Evolutionary conservation across 305 asterid species (phyloP).

Genomic region (Fraxinus platypoda): DNA sequence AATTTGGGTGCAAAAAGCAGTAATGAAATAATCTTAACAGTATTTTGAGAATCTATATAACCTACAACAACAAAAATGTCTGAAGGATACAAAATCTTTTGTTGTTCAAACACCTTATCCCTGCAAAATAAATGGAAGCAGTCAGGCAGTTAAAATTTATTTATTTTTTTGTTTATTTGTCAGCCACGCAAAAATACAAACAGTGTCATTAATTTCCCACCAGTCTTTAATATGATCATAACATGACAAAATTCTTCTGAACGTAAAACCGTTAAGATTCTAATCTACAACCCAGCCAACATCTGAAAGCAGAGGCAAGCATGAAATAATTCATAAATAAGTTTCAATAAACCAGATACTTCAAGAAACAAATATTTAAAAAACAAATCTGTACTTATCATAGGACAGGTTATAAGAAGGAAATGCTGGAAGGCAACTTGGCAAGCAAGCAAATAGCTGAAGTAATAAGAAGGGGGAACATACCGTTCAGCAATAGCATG

Average conservation of each 20-base stretch:
- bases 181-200: not conserved
- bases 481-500: slow-evolving; percentile 78
- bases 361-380: not conserved
- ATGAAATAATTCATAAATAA: not conserved
- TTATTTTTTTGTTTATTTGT: not conserved
- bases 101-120: slow-evolving; percentile 86
- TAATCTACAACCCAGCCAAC: not conserved
- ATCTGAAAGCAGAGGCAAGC: not conserved
- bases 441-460: slow-evolving; percentile 9
- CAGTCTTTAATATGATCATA: not conserved
- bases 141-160: not conserved
- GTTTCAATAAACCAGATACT: not conserved
- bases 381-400: not conserved
- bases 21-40: slow-evolving; percentile 9
- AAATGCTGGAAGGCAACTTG: not conserved
- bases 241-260: not conserved
- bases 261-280: not conserved
- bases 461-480: not conserved
- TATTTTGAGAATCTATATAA: slow-evolving; percentile 6
- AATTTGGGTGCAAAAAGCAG: not conserved
- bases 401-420: not conserved
- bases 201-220: not conserved
- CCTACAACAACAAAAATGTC: not conserved
- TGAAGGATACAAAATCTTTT: slow-evolving; percentile 86
- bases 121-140: slow-evolving; percentile 43